Base-by-base conservation (phyloP, 768 basidiomycete genomes). In the Arthromyces matolae region DNA sequence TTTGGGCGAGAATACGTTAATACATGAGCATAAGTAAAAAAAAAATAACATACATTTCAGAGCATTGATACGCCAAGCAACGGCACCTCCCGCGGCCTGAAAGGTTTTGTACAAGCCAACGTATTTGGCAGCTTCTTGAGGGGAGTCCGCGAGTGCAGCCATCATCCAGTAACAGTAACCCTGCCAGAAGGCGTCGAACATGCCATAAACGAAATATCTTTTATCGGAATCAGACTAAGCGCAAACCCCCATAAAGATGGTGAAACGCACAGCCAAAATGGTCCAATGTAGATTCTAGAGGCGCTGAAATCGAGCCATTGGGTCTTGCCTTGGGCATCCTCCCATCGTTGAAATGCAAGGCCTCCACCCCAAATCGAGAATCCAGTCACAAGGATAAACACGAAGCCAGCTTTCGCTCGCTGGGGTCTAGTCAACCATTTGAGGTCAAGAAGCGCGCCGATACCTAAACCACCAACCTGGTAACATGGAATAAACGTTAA, bases 121-220 rank as follows among this genome's bases (percentile, higher is more conserved):
- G 33, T 60, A 62, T 45, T 64, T 64, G 22, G 61, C 63, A 9
- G 61, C 63, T 24, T 55, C 55, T 28, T 58, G 54, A 4, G 63
- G 63, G 5, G 58, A 57, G 14, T 61, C 52, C 9, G 63, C 60
- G 5, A 62, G 45, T 1, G 63, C 53, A 34, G 60, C 63, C 63
- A 64, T 64, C 28, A 64, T 27, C 63, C 63, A 64, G 45, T 64
- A 64, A 33, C 63, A 62, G 41, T 55, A 64, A 8, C 60, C 60
- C 51, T 62, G 63, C 63, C 63, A 64, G 43, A 64, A 62, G 12
- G 63, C 60, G 42, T 64, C 61, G 47, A 64, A 58, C 19, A 61
- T 60, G 8, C 63, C 63, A 35, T 64, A 64, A 34, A 59, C 62
- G 52, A 62, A 64, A 47, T 64, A 64, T 23, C 62, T 64, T 36